Evolutionary conservation across 805 yeast species (phyloP), one percentile per base, ranked within the genome.

Genomic region (Jamesozyma gamospora): DNA sequence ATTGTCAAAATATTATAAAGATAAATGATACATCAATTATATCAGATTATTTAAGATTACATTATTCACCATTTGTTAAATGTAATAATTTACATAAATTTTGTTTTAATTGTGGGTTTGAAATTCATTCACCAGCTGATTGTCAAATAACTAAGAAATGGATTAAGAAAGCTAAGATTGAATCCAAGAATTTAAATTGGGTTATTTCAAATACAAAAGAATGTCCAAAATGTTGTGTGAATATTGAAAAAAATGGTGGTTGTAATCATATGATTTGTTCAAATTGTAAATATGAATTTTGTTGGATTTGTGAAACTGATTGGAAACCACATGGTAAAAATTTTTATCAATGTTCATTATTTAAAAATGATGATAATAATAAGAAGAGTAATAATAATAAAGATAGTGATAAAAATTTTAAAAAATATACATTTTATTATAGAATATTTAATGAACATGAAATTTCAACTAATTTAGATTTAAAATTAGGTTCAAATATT

Each of bases 221-320:
- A 34, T 92, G 98, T 59, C 94, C 96, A 0, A 74, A 75, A 52
- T 92, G 98, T 64, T 64, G 65, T 9, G 66, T 86, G 1, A 66
- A 77, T 24, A 92, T 90, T 46, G 96, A 92, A 56, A 87, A 90
- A 52, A 82, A 82, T 55, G 97, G 96, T 17, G 98, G 98, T 0
- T 92, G 98, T 63, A 90, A 90, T 61, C 98, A 92, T 62, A 90
- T 92, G 95, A 72, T 77, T 1, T 92, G 98, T 59, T 67, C 74
- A 3, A 79, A 76, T 42, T 92, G 98, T 59, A 55, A 58, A 11
- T 62, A 74, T 56, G 84, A 88, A 56, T 92, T 87, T 55, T 92
- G 98, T 60, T 92, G 98, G 98, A 77, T 88, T 30, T 92, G 98
- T 60, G 57, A 75, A 45, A 79, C 79, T 3, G 72, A 67, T 27